Conservation (phyloP, 2,329 filamentous ascomycete species). For the Xylariaceae sp. region DNA sequence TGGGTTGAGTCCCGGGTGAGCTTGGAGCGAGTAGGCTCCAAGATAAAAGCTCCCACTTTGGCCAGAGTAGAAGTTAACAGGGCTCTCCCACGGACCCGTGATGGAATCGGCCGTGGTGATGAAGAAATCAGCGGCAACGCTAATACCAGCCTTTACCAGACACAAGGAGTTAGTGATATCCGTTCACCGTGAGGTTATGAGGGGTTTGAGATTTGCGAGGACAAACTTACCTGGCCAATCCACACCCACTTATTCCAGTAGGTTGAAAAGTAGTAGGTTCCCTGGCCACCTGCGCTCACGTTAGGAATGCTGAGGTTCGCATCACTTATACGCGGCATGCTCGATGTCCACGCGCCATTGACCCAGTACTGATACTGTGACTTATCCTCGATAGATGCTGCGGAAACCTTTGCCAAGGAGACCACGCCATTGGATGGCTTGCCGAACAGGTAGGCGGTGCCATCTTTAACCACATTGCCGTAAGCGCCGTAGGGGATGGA, state of each 20-base stretch:
- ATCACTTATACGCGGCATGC: conserved; percentile 11
- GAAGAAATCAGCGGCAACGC: conserved; percentile 32
- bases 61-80: conserved; percentile 27
- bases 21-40: conserved; percentile 32
- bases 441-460: conserved; percentile 33
- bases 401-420: conserved; percentile 31
- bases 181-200: neutral
- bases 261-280: conserved; percentile 31
- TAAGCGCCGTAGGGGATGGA: conserved; percentile 33
- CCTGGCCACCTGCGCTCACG: conserved; percentile 29
- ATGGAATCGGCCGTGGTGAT: conserved; percentile 30
- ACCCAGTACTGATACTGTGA: conserved; percentile 33
- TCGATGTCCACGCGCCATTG: conserved; percentile 20
- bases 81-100: conserved; percentile 30
- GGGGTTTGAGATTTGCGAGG: too few relatives aligned
- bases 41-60: conserved; percentile 17
- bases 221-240: conserved; percentile 27
- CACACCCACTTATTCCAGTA: conserved; percentile 31
- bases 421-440: conserved; percentile 25
- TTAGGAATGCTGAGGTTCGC: conserved; percentile 16
- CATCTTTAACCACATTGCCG: conserved; percentile 32
- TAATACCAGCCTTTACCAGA: conserved; percentile 16
- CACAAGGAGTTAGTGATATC: neutral
- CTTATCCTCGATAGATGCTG: conserved; percentile 29
- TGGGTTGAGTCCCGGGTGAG: conserved; percentile 28